phyloP scores from a whole-genome alignment of 495 filamentous ascomycete genomes.

The Antarctomyces pellizariae region DNA sequence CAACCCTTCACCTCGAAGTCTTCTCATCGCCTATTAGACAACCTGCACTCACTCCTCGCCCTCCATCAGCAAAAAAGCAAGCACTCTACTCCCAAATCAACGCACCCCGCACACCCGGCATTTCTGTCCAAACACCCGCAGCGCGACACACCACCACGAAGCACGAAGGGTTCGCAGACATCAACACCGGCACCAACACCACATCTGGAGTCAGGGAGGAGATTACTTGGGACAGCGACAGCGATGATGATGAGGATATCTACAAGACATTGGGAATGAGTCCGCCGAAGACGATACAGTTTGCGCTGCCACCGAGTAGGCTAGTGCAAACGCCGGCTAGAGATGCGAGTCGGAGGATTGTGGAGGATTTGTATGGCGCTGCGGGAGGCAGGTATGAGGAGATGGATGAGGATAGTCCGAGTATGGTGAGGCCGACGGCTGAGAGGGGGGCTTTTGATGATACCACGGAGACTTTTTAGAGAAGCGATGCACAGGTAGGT shows the following conservation, averaged over 20 bases:
- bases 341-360: slow-evolving; percentile 80
- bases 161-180: slow-evolving; percentile 1
- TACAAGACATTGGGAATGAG: slow-evolving; percentile 42
- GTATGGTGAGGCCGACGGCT: slow-evolving; percentile 43
- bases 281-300: slow-evolving; percentile 94
- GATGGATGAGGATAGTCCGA: slow-evolving; percentile 44
- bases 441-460: slow-evolving; percentile 40
- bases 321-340: slow-evolving; percentile 80
- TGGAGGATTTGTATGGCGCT: slow-evolving; percentile 69
- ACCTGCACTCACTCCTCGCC: too few relatives aligned
- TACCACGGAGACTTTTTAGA: slow-evolving; percentile 50
- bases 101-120: slow-evolving; percentile 40
- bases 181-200: slow-evolving; percentile 14
- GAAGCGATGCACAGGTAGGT: too few relatives aligned
- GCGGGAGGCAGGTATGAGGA: slow-evolving; percentile 43
- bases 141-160: too few relatives aligned
- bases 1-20: slow-evolving; percentile 60
- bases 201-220: slow-evolving; percentile 23
- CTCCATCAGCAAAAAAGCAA: too few relatives aligned
- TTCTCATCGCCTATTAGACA: slow-evolving; percentile 48
- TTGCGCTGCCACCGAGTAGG: slow-evolving; percentile 68
- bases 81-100: slow-evolving; percentile 8
- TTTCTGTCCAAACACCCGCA: slow-evolving; percentile 57
- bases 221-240: slow-evolving; percentile 41
- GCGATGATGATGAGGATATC: slow-evolving; percentile 30